Evolutionary conservation across 2,329 filamentous ascomycete genomes (phyloP).

Genomic region (Phoma sp.): DNA sequence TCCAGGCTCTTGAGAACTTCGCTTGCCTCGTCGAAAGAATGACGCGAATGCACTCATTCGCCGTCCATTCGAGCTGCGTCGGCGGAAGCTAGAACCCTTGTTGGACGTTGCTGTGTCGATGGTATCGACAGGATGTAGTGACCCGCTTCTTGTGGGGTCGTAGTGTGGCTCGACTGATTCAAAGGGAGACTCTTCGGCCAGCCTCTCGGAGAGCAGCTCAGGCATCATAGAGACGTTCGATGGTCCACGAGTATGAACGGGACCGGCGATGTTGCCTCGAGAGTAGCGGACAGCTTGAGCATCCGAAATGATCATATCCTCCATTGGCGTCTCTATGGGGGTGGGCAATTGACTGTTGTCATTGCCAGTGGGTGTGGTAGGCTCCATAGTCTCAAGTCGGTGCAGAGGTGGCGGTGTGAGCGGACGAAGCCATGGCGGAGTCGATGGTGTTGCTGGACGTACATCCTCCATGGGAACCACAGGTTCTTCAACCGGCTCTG

Average conservation of each 20-base stretch:
- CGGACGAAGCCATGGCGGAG: constrained; percentile 37
- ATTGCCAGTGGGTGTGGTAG: constrained; percentile 26
- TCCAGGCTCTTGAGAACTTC: constrained; percentile 56
- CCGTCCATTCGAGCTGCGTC: constrained; percentile 47
- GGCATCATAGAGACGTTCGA: constrained; percentile 63
- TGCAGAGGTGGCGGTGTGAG: constrained; percentile 46
- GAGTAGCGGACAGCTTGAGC: constrained; percentile 59
- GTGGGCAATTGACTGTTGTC: constrained; percentile 42
- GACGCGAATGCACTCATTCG: constrained; percentile 53
- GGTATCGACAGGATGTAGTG: constrained; percentile 43
- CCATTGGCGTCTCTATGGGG: constrained; percentile 52
- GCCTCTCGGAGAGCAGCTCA: constrained; percentile 55
- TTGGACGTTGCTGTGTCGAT: constrained; percentile 41
- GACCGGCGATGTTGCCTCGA: constrained; percentile 55
- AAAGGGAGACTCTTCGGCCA: constrained; percentile 39
- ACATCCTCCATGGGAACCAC: constrained; percentile 63
- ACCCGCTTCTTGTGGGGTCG: constrained; percentile 42
- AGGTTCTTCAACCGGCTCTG: constrained; percentile 41
- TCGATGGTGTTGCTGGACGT: constrained; percentile 49
- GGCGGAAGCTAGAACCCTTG: constrained; percentile 30
- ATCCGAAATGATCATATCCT: constrained; percentile 58
- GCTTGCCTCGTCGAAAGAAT: constrained; percentile 73
- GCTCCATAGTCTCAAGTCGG: constrained; percentile 22
- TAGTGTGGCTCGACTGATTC: constrained; percentile 53
- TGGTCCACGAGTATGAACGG: constrained; percentile 56